These are phyloP conservation scores for Morella rubra DNA, from an alignment of 306 rosid genomes.

Conservation along the genomic window DNA sequence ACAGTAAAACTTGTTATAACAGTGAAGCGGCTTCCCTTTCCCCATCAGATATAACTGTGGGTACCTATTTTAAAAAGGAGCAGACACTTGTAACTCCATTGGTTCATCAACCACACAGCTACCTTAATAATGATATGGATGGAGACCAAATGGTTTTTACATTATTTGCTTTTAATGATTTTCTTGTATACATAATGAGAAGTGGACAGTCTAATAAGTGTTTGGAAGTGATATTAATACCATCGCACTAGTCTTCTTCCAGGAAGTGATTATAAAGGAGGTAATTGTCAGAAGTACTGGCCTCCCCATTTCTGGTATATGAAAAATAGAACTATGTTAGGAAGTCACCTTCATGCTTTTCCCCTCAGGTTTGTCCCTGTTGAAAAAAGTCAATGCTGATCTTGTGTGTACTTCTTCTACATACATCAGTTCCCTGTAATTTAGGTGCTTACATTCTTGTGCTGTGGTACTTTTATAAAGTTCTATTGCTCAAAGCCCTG, in stretches of 20 bases:
- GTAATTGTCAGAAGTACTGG: not conserved
- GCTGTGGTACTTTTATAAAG: not conserved
- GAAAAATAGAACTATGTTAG: not conserved
- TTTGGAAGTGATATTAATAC: not conserved
- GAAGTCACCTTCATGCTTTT: not conserved
- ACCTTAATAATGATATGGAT: not conserved
- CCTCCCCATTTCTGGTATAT: not conserved
- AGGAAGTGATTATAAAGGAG: not conserved
- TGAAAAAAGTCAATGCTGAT: slow-evolving; percentile 9
- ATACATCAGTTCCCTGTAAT: slow-evolving; percentile 10
- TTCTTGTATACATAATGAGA: not conserved
- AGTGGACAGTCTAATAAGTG: not conserved
- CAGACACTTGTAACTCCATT: not conserved
- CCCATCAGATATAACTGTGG: not conserved
- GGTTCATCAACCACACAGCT: not conserved
- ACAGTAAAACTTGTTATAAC: not conserved
- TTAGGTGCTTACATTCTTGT: not conserved
- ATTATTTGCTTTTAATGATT: not conserved
- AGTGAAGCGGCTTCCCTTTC: not conserved
- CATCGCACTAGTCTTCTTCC: not conserved
- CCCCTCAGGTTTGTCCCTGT: not conserved
- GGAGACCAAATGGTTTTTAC: not conserved
- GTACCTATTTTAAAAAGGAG: not conserved
- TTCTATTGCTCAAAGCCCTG: slow-evolving; percentile 15
- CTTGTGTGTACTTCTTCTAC: slow-evolving; percentile 26